These are phyloP conservation scores for Cystobasidium tubakii DNA, from an alignment of 768 basidiomycete genomes.

Conservation along the genomic window DNA sequence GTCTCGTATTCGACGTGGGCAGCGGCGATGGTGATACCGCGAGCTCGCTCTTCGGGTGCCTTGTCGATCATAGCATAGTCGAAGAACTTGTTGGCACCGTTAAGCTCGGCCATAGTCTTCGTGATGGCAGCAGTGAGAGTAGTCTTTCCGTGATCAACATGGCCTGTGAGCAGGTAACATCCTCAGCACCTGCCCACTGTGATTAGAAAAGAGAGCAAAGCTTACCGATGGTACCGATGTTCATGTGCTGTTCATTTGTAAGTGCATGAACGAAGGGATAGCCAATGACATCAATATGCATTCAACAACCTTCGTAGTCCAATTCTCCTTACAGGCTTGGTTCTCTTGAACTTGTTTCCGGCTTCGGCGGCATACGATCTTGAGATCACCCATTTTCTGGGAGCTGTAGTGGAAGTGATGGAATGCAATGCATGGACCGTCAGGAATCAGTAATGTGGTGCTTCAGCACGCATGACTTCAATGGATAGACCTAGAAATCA, in stretches of 20 bases:
- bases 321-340: constrained; percentile 37
- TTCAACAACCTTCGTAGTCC: neutral
- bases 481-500: neutral
- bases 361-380: constrained; percentile 45
- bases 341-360: constrained; percentile 44
- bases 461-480: neutral
- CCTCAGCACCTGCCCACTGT: neutral
- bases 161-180: constrained; percentile 36
- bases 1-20: constrained; percentile 99
- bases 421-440: neutral
- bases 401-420: neutral
- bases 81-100: constrained; percentile 68
- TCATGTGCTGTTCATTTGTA: constrained; percentile 65
- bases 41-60: constrained; percentile 97
- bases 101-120: constrained; percentile 69
- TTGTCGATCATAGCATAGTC: constrained; percentile 98
- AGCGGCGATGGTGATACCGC: constrained; percentile 98
- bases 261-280: neutral
- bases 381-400: constrained; percentile 24
- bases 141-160: constrained; percentile 77
- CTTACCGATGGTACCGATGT: constrained; percentile 83
- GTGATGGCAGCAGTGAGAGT: constrained; percentile 94
- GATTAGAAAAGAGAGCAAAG: neutral
- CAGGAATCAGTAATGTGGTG: neutral
- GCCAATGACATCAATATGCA: neutral